Percentiles rank a stretch among this genome's conserved stretches.
These are phyloP conservation scores for Plasmodium malariae DNA, from an alignment of 169 alveolate species.

Conservation along the genomic window DNA sequence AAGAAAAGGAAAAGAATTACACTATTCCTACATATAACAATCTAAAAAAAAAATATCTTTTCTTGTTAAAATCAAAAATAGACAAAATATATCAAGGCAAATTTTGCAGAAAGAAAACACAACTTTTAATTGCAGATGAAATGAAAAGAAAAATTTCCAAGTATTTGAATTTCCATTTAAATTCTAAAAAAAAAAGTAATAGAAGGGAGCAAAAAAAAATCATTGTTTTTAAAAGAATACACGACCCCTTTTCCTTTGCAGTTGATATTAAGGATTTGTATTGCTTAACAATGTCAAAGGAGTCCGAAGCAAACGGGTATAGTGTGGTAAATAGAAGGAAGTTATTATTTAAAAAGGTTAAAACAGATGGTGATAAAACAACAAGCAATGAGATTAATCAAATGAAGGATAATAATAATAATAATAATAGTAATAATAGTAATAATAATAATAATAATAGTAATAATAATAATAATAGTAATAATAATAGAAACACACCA, in stretches of 20 bases:
- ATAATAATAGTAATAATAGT: background rate
- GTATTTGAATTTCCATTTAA: slow-evolving; percentile 30
- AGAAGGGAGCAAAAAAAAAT: slow-evolving; percentile 23
- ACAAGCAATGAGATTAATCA: background rate
- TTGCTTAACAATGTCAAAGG: slow-evolving; percentile 67
- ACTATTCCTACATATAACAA: no score
- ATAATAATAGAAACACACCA: background rate
- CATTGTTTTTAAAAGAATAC: slow-evolving; percentile 63
- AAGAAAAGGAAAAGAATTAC: slow-evolving; percentile 6
- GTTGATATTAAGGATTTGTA: slow-evolving; percentile 55
- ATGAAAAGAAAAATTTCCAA: slow-evolving; percentile 12
- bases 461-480: background rate
- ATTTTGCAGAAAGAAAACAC: background rate
- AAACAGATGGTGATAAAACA: no score
- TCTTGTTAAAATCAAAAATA: background rate
- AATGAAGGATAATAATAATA: background rate
- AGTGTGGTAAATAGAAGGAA: slow-evolving; percentile 24
- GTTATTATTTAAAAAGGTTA: background rate
- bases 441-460: background rate
- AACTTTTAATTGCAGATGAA: background rate
- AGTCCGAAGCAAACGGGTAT: slow-evolving; percentile 61
- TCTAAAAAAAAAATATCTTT: slow-evolving; percentile 17
- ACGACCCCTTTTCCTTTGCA: slow-evolving; percentile 64
- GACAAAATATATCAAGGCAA: background rate
- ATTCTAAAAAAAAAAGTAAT: background rate